phyloP scores from a whole-genome alignment of 202 grass and related monocot genomes.

The Brachypodium distachyon region DNA sequence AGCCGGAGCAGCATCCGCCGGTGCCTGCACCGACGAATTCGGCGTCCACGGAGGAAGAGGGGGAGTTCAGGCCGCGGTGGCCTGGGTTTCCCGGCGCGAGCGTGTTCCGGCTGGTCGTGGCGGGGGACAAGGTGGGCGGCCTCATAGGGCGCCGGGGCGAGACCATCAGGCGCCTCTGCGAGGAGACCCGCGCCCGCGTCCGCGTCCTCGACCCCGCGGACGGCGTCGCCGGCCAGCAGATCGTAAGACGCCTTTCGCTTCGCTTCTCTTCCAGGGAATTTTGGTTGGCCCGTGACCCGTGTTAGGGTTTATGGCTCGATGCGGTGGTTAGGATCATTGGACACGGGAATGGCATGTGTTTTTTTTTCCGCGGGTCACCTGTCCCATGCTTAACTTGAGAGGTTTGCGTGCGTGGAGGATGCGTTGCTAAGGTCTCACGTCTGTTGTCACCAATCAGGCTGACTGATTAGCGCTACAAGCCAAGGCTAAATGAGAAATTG shows the following conservation, averaged over 20 bases:
- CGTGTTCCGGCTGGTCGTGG: slow-evolving; percentile 68
- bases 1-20: not conserved
- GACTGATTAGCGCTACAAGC: not conserved
- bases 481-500: not conserved
- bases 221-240: slow-evolving; percentile 29
- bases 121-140: slow-evolving; percentile 51
- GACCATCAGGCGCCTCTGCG: slow-evolving; percentile 55
- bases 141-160: slow-evolving; percentile 71
- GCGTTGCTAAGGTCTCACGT: not conserved
- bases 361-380: not conserved
- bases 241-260: no score
- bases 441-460: not conserved
- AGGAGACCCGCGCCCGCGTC: slow-evolving; percentile 64
- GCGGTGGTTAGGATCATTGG: not conserved
- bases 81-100: slow-evolving; percentile 61
- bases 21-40: not conserved
- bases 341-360: not conserved
- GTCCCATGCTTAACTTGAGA: not conserved
- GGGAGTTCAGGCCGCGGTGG: slow-evolving; percentile 29
- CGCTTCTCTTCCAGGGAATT: not conserved
- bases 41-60: not conserved
- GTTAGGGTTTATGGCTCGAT: not conserved
- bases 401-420: not conserved
- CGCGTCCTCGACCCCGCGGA: slow-evolving; percentile 45
- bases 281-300: not conserved